phyloP scores from a whole-genome alignment of 2,329 filamentous ascomycete species.

The Neonectria neomacrospora region DNA sequence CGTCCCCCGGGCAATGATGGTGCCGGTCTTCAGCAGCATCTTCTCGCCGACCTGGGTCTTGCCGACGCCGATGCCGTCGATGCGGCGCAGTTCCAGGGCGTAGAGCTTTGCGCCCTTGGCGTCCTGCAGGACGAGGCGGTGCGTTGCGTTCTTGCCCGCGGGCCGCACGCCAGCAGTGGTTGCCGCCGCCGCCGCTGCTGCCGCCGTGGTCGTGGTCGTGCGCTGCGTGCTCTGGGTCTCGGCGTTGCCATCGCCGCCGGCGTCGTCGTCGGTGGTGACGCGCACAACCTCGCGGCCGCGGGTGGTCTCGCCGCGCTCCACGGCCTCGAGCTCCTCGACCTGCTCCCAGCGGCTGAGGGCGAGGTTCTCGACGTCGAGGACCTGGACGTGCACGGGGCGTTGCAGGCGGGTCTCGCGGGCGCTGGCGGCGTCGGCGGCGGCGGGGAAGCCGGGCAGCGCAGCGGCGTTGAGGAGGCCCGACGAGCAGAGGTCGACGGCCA shows the following conservation, averaged over 20 bases:
- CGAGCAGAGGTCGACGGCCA: slow-evolving; percentile 78
- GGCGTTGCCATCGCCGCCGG: slow-evolving; percentile 59
- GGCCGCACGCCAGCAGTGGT: slow-evolving; percentile 33
- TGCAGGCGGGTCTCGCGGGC: slow-evolving; percentile 67
- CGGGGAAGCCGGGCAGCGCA: slow-evolving; percentile 59
- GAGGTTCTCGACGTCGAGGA: slow-evolving; percentile 88
- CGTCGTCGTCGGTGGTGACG: slow-evolving; percentile 58
- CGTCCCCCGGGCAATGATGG: slow-evolving; percentile 77
- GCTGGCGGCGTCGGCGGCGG: slow-evolving; percentile 62
- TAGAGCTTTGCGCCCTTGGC: slow-evolving; percentile 74
- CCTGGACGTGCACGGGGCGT: slow-evolving; percentile 78
- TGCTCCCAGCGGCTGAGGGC: slow-evolving; percentile 85
- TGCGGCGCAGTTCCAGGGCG: slow-evolving; percentile 75
- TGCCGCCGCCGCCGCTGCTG: background rate
- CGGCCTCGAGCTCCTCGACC: slow-evolving; percentile 81
- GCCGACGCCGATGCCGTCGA: slow-evolving; percentile 73
- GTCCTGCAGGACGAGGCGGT: slow-evolving; percentile 87
- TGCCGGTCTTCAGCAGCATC: slow-evolving; percentile 73
- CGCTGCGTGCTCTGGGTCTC: slow-evolving; percentile 49
- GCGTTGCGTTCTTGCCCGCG: slow-evolving; percentile 66
- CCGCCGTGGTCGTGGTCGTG: too few species aligned
- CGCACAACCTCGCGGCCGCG: slow-evolving; percentile 85
- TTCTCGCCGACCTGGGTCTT: slow-evolving; percentile 83
- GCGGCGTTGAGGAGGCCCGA: slow-evolving; percentile 58
- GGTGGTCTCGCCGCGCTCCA: slow-evolving; percentile 77